Evolutionary conservation across 495 filamentous ascomycete genomes (phyloP).

Genomic region (Talaromyces proteolyticus): DNA sequence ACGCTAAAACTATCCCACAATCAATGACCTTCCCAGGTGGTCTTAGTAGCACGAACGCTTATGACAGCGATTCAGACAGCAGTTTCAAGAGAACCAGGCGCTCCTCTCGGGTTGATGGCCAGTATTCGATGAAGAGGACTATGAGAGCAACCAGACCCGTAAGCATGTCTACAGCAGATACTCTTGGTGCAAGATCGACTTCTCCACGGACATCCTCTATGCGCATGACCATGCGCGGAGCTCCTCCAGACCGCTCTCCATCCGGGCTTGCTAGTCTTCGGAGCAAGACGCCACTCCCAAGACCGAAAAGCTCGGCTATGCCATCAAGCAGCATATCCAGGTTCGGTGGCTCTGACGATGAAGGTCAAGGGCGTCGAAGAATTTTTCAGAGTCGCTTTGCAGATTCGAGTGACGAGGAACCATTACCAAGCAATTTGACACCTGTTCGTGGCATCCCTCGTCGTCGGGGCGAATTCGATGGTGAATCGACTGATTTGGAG

Average conservation of each 20-base stretch:
- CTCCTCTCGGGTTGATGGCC: constrained; percentile 24
- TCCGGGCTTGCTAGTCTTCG: constrained; percentile 2
- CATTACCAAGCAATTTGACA: constrained; percentile 29
- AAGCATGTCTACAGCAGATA: constrained; percentile 14
- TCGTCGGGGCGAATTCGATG: constrained; percentile 41
- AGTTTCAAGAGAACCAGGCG: constrained; percentile 50
- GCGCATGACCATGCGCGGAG: constrained; percentile 46
- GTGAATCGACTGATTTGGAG: constrained; percentile 65
- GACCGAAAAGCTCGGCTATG: neutral
- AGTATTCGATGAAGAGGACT: constrained; percentile 48
- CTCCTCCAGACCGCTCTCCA: constrained; percentile 27
- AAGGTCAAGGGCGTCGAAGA: constrained; percentile 43
- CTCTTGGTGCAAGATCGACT: constrained; percentile 21
- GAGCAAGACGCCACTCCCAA: constrained; percentile 26
- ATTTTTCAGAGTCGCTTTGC: constrained; percentile 65
- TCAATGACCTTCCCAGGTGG: neutral
- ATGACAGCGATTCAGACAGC: constrained; percentile 57
- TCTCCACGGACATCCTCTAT: constrained; percentile 30
- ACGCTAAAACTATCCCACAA: neutral
- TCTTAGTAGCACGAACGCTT: constrained; percentile 27
- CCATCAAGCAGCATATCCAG: constrained; percentile 23
- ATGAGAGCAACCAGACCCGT: constrained; percentile 37
- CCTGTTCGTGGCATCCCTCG: constrained; percentile 64
- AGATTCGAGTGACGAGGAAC: constrained; percentile 74
- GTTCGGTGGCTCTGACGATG: constrained; percentile 70